Evolutionary conservation across 495 filamentous ascomycete species (phyloP), one percentile per base, ranked within the genome.

Genomic region (Hypoxylon subgilvum): DNA sequence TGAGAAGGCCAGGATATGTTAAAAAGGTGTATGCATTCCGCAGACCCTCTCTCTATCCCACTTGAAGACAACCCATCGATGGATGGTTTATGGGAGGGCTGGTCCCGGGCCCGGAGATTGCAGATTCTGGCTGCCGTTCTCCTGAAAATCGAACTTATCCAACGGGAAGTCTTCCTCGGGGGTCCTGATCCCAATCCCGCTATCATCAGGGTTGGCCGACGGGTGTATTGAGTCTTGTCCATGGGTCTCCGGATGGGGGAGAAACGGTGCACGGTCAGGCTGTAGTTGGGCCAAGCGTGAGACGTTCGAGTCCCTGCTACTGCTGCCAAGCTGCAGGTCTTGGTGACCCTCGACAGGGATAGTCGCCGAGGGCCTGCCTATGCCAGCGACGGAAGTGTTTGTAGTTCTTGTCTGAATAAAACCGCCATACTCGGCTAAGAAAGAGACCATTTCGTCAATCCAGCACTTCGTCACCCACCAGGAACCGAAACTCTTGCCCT

Each of bases 381-480:
- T 16, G 31, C 25, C 4, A 65, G 55, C n/a, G 39, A 32, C 35
- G 34, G 63, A 16, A 13, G 39, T 30, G 0, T 19, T 39, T 3
- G 45, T 57, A 35, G 19, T 55, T 35, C 68, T 74, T 58, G 85
- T 82, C 39, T 84, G 83, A 79, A 97, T 84, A 69, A 97, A 97
- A 0, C 94, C 94, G 14, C 94, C 94, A 50, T 92, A 88, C 65
- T 96, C 91, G 0, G 91, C 92, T 61, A 95, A 79, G 84, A 94
- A 97, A 30, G 86, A 75, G 64, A 92, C 84, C 92, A 96, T 95
- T 73, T 97, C 94, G 69, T 97, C 93, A 46, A 98, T 83, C 79
- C 92, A 98, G 45, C 92, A 91, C 69, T 97, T 96, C n/a, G 90
- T 92, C 47, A 96, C 88, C 91, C 94, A 97, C 94, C 94, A 98